Percentiles rank a stretch among this genome's conserved stretches.
Conservation (phyloP, 2,329 filamentous ascomycete species). For the Tolypocladium guangdongense region DNA sequence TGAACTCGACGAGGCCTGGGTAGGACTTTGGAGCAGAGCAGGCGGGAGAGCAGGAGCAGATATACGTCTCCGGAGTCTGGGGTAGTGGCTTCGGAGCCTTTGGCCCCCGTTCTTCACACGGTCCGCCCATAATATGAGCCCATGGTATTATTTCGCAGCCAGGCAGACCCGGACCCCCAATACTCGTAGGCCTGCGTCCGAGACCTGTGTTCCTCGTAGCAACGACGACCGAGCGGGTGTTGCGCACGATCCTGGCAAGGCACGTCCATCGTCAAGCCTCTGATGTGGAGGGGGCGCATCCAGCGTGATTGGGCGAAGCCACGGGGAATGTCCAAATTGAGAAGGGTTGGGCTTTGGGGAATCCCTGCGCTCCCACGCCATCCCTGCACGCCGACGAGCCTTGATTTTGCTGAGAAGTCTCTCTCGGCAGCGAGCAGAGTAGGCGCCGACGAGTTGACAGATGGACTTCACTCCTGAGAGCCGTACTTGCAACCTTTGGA, state of each 20-base stretch:
- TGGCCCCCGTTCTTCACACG: not conserved
- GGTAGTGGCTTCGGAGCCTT: not conserved
- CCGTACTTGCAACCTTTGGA: not conserved
- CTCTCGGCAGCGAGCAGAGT: not conserved
- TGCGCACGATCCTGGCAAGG: not conserved
- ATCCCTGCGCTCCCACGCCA: not conserved
- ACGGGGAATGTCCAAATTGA: not conserved
- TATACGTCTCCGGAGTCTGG: not conserved
- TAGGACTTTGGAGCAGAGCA: not conserved
- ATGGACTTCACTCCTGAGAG: not conserved
- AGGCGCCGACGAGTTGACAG: not conserved
- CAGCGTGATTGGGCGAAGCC: not conserved
- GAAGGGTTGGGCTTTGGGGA: not conserved
- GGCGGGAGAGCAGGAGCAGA: not conserved
- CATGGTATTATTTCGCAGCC: not conserved
- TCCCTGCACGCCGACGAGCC: not conserved
- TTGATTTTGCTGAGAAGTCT: not conserved
- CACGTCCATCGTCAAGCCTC: not conserved
- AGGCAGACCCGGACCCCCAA: not conserved
- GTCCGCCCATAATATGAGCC: not conserved
- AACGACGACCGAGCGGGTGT: not conserved
- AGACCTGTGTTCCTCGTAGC: not conserved
- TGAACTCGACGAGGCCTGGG: not conserved
- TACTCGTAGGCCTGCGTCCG: not conserved
- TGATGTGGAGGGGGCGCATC: not conserved